These are phyloP conservation scores for Trichoderma koningiopsis DNA, from an alignment of 2,329 filamentous ascomycete genomes.

Conservation along the genomic window DNA sequence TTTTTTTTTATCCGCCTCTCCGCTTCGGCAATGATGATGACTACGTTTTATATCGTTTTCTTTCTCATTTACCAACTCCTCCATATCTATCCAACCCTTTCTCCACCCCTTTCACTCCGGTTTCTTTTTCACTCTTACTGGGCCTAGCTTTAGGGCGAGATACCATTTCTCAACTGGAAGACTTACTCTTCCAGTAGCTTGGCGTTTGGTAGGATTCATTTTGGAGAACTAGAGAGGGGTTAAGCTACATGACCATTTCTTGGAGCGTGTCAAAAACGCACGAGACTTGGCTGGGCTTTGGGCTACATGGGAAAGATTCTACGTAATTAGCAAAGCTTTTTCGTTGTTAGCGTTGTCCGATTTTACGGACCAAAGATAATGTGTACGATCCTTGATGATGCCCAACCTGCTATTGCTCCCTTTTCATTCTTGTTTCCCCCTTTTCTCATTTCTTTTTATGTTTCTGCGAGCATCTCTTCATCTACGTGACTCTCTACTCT, in stretches of 20 bases:
- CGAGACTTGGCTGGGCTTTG: conserved; percentile 12
- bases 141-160: conserved; percentile 17
- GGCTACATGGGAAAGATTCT: conserved; percentile 11
- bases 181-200: conserved; percentile 20
- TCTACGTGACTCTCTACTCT: background rate
- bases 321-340: conserved; percentile 21
- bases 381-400: conserved; percentile 23
- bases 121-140: conserved; percentile 15
- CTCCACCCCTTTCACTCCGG: background rate
- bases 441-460: background rate
- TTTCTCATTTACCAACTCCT: conserved; percentile 1
- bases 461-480: background rate
- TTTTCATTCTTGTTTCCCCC: background rate
- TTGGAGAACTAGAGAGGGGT: conserved; percentile 11
- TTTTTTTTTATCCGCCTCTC: background rate
- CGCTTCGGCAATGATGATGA: conserved; percentile 15
- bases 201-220: conserved; percentile 25
- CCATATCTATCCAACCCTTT: background rate
- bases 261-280: conserved; percentile 5
- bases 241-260: conserved; percentile 4
- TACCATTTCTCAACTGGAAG: conserved; percentile 14
- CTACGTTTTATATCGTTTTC: conserved; percentile 7
- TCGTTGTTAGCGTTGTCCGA: conserved; percentile 15
- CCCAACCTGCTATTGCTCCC: background rate
- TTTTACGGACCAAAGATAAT: conserved; percentile 21